Evolutionary conservation across 208 protist species (phyloP).

Genomic region (Blastocrithidia nonstop): DNA sequence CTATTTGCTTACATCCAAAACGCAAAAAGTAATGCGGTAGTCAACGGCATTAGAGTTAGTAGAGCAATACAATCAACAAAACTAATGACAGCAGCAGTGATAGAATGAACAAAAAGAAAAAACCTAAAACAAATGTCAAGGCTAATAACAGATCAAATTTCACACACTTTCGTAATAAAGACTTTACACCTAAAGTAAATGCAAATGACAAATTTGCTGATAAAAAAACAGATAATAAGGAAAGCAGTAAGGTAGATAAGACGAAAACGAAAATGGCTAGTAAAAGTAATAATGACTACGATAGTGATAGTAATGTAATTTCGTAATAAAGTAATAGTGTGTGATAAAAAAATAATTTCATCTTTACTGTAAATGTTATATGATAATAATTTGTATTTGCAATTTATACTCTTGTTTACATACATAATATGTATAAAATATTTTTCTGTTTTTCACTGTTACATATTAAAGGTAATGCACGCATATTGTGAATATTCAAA

Average conservation of each 20-base stretch:
- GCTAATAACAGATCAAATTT: slow-evolving; percentile 79
- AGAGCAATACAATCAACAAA: slow-evolving; percentile 11
- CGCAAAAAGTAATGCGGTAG: too few species aligned
- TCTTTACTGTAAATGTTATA: too few species aligned
- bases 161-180: slow-evolving; percentile 77
- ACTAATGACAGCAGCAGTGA: slow-evolving; percentile 7
- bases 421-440: too few species aligned
- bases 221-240: background rate
- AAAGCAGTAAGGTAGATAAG: slow-evolving; percentile 5
- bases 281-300: too few species aligned
- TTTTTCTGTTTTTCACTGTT: too few species aligned
- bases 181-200: slow-evolving; percentile 39
- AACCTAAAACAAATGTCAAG: slow-evolving; percentile 79
- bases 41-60: slow-evolving; percentile 9
- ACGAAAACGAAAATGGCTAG: slow-evolving; percentile 11
- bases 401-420: too few species aligned
- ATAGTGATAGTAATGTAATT: too few species aligned
- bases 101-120: slow-evolving; percentile 10
- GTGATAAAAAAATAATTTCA: too few species aligned
- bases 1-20: slow-evolving; percentile 15
- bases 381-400: too few species aligned
- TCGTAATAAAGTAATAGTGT: background rate
- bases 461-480: too few species aligned
- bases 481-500: too few species aligned
- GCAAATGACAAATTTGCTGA: background rate